Base-by-base conservation (phyloP, 1,284 basidiomycete genomes). In the Boletus smithii region DNA sequence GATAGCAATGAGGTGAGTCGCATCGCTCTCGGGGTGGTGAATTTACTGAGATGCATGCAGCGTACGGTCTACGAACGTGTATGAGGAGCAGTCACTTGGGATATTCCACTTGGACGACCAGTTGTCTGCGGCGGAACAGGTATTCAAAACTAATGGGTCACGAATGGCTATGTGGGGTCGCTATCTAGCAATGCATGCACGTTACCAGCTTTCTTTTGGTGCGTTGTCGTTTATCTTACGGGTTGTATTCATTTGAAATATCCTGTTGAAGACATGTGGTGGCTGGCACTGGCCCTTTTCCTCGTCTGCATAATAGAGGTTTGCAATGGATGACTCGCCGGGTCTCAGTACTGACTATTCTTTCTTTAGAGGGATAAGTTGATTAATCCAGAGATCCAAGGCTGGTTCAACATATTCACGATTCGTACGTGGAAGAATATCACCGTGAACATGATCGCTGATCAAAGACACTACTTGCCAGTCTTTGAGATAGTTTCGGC, bases 41-140 rank as follows among this genome's bases (percentile, higher is more conserved):
- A 26, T 5, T 33, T 40, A 16, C 23, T 44, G 17, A 56, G n/a
- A 20, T 42, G 9, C 4, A 5, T 41, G 58, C 8, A 87, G 86
- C 56, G 91, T 99, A 9, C 88, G 95, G n/a, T 83, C 90, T n/a
- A 97, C 95, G 17, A 98, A 98, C 66, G 95, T 98, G 1, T 98
- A 97, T 67, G 95, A 99, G 65, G 94, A 97, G 60, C 82, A 80
- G 50, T 88, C 88, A 0, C 73, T 93, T 11, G 91, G 91, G 1
- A 71, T 95, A 29, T 94, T 83, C 59, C 69, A 73, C 11, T 70
- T 78, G 8, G 71, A 76, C 0, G 70, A 79, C 3, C 71, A 77
- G 2, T 66, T 73, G 2, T 64, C 67, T 3, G 70, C 73, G 1
- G 74, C 76, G n/a, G 76, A 81, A 63, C 67, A 63, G 1, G 65